These are phyloP conservation scores for Saksenaea oblongispora DNA, from an alignment of 371 early-diverging fungal genomes.

Conservation along the genomic window DNA sequence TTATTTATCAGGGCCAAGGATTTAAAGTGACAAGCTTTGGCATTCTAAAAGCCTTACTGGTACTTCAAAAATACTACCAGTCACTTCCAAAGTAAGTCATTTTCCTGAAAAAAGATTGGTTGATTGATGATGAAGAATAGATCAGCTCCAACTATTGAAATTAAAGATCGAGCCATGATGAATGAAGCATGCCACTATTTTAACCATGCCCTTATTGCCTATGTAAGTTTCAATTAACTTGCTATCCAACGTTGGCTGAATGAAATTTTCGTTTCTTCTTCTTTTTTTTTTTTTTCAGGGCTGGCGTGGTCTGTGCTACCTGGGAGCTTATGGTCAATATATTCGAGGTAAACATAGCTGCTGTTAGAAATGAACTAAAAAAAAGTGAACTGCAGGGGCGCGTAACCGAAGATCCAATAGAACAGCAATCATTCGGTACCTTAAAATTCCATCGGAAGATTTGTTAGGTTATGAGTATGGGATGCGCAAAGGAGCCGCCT, in stretches of 20 bases:
- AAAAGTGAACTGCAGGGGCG: slow-evolving; percentile 51
- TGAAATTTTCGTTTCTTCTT: background rate
- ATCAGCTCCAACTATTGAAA: slow-evolving; percentile 6
- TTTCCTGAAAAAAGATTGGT: background rate
- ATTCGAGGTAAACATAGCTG: slow-evolving; percentile 27
- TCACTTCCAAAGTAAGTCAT: slow-evolving; percentile 15
- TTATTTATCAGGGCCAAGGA: slow-evolving; percentile 64
- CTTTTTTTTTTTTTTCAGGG: slow-evolving; percentile 21
- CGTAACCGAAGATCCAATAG: slow-evolving; percentile 60
- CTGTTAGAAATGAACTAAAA: background rate
- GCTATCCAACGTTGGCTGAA: background rate
- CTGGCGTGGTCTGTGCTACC: slow-evolving; percentile 50
- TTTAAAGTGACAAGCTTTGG: slow-evolving; percentile 25
- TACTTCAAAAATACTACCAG: slow-evolving; percentile 19
- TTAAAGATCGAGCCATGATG: slow-evolving; percentile 17
- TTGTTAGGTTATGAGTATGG: slow-evolving; percentile 79
- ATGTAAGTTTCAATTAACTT: slow-evolving; percentile 19
- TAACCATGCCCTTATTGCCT: slow-evolving; percentile 28
- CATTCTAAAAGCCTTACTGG: slow-evolving; percentile 20
- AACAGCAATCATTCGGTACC: slow-evolving; percentile 67
- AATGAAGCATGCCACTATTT: slow-evolving; percentile 31
- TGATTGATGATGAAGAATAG: background rate
- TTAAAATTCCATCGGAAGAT: slow-evolving; percentile 69
- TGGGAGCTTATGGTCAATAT: slow-evolving; percentile 55
- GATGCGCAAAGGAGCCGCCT: slow-evolving; percentile 64